Evolutionary conservation across 768 basidiomycete species (phyloP).

Genomic region (Leccinum longicurvipes): DNA sequence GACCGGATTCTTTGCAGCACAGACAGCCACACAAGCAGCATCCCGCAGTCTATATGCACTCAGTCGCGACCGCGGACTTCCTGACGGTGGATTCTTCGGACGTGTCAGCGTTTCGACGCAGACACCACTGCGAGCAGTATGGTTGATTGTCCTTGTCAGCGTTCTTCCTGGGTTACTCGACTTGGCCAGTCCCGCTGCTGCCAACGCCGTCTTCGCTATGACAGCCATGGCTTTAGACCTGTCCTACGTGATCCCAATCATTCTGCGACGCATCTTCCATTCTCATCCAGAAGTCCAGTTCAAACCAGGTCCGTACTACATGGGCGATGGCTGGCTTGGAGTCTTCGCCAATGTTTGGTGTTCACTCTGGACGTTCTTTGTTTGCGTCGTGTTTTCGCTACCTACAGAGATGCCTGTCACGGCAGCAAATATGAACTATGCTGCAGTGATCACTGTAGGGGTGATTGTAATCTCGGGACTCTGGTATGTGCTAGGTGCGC

Average conservation of each 20-base stretch:
- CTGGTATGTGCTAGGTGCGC: slow-evolving; percentile 55
- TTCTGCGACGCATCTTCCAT: slow-evolving; percentile 47
- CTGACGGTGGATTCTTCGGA: slow-evolving; percentile 58
- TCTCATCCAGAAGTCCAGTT: slow-evolving; percentile 58
- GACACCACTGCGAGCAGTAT: slow-evolving; percentile 57
- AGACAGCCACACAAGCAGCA: slow-evolving; percentile 49
- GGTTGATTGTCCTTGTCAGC: slow-evolving; percentile 43
- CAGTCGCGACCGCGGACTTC: slow-evolving; percentile 50
- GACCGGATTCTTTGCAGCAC: too few relatives aligned
- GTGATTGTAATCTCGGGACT: slow-evolving; percentile 30
- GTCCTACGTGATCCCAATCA: slow-evolving; percentile 57
- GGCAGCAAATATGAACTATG: slow-evolving; percentile 50
- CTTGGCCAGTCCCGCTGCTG: slow-evolving; percentile 49
- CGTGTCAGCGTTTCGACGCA: slow-evolving; percentile 42
- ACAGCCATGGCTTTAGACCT: slow-evolving; percentile 51
- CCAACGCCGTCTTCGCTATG: slow-evolving; percentile 57
- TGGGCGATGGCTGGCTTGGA: slow-evolving; percentile 50
- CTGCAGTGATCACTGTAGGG: slow-evolving; percentile 33
- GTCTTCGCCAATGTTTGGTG: slow-evolving; percentile 44
- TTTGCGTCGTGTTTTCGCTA: slow-evolving; percentile 46
- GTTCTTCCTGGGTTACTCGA: slow-evolving; percentile 47
- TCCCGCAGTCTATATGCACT: slow-evolving; percentile 60
- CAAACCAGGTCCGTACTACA: slow-evolving; percentile 59
- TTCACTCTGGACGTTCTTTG: slow-evolving; percentile 44
- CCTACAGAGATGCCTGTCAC: slow-evolving; percentile 51